Evolutionary conservation across 192 early-diverging fungal genomes (phyloP), one percentile per base, ranked within the genome.

Genomic region (Backusella mclennaniae): DNA sequence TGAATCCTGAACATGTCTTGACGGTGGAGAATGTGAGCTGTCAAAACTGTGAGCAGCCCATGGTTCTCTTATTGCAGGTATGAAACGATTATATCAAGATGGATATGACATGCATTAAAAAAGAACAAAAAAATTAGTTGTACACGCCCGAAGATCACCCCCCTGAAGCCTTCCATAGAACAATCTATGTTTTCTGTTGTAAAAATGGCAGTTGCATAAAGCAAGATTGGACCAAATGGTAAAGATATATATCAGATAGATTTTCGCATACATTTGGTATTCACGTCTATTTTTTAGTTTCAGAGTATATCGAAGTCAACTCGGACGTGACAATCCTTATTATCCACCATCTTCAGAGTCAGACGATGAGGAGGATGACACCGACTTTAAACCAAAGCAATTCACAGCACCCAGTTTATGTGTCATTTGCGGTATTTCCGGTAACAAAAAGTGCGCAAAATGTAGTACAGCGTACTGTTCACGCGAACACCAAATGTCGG

Each of bases 91-190:
- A 33, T 63, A n/a, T 21, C 67, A 59, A n/a, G 5, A n/a, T 5
- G 4, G 17, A 33, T 49, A 19, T n/a, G 17, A 6, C 0, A 26
- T 9, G 0, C 4, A 15, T 66, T 41, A 21, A 53, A 33, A 33
- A 33, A 33, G 2, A 33, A 33, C 78, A 42, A 56, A 73, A 49
- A 8, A 36, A 5, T 17, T 70, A 94, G 91, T 80, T 99, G 6
- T 99, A 96, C 73, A 94, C 96, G 1, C 96, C 98, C 11, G 96
- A 99, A 74, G 95, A 99, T 79, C 85, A 91, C 26, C 92, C 94
- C 0, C 75, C 79, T 0, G 91, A 95, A 76, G 97, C 98, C 3
- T 98, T 92, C 77, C 96, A 97, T 77, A 90, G 98, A 46, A 91
- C 91, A 71, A 80, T 98, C 8, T 98, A 97, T 76, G 87, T 99